Base-by-base conservation (phyloP, 805 yeast species). In the Kluyveromyces siamensis region DNA sequence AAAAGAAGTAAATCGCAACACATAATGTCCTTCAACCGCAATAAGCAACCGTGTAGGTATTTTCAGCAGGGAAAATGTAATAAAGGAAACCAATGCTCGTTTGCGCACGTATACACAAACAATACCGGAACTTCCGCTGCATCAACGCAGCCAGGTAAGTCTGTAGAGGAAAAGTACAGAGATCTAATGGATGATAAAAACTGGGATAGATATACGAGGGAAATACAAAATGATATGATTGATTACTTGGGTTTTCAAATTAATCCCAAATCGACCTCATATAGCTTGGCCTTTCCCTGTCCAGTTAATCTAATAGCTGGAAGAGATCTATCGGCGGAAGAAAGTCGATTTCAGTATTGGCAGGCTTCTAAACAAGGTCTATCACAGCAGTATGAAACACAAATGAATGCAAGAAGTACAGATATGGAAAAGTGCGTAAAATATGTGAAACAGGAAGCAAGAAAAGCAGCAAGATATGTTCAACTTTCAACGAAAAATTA, bases 311-410 rank as follows among this genome's bases (percentile, higher is more conserved):
- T 80, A 40, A 75, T 80, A 8, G 54, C 65, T 2, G 77, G 73
- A 1, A 64, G 85, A 56, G 84, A 81, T 51, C 58, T 73, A 19
- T 78, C 83, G 0, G 67, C 64, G 19, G 84, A 79, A 50, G 84
- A 80, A 54, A 63, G 70, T 17, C 62, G 84, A 48, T 62, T 73
- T 46, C 72, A 72, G 51, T 77, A 66, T 50, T 62, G 68, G 52
- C 71, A 72, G 46, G 77, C 82, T 0, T 64, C 57, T 41, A 56
- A 63, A 4, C 58, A 59, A 14, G 72, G 73, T 49, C 57, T 58
- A 0, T 21, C 74, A 1, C 60, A 68, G 0, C 69, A 67, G 14
- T 76, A 72, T 53, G 74, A 72, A 40, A 63, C 64, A 14, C 69
- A 69, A 45, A 54, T 78, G 39, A 55, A 56, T 2, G 69, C 73